A percentile compares a stretch with the other conserved stretches of the same genome.
phyloP scores from a whole-genome alignment of 129 eudicot species.

The Cynara cardunculus region DNA sequence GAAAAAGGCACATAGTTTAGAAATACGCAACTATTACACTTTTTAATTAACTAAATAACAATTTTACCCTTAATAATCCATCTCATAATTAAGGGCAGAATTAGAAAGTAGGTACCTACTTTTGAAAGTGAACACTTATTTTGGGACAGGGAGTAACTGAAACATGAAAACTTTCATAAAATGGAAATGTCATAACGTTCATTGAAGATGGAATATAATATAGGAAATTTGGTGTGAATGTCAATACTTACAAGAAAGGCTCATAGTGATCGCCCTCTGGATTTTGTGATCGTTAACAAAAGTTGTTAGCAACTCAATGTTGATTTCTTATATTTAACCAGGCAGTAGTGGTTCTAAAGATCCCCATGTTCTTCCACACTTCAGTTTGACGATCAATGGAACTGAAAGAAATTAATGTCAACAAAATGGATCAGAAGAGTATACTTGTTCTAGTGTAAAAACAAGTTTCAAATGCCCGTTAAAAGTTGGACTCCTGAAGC shows the following conservation, averaged over 20 bases:
- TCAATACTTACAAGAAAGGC: slow-evolving; percentile 15
- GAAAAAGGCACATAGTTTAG: too few relatives aligned
- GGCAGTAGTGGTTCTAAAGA: slow-evolving; percentile 62
- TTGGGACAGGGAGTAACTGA: background rate
- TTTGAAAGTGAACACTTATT: background rate
- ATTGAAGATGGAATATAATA: background rate
- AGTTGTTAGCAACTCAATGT: background rate
- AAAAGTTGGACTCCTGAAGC: too few relatives aligned
- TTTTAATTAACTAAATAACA: too few relatives aligned
- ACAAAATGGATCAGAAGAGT: background rate
- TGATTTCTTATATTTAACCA: slow-evolving; percentile 14
- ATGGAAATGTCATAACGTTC: background rate
- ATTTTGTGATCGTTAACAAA: background rate
- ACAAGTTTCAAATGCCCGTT: too few relatives aligned
- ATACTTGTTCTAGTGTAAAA: too few relatives aligned
- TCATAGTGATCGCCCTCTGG: background rate
- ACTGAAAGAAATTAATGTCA: slow-evolving; percentile 44
- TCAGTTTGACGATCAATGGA: slow-evolving; percentile 79
- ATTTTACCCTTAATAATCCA: background rate
- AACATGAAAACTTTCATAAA: background rate
- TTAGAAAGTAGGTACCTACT: too few relatives aligned
- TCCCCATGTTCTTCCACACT: slow-evolving; percentile 95
- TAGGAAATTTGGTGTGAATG: background rate
- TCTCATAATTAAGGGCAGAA: too few relatives aligned
- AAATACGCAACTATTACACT: too few relatives aligned